phyloP scores from a whole-genome alignment of 2,329 filamentous ascomycete species.

The Calycina herbarum region DNA sequence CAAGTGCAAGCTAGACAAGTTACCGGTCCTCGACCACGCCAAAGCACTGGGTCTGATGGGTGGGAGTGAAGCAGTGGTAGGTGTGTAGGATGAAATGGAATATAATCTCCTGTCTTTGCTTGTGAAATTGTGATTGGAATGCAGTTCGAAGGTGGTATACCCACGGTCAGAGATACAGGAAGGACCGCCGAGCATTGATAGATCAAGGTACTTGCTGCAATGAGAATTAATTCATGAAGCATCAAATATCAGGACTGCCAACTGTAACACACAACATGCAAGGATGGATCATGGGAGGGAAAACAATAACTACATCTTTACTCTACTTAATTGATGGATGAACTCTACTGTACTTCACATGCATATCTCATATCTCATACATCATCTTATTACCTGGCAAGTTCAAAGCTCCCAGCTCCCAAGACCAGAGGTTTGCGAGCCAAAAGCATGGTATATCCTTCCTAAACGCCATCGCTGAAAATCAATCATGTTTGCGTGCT shows the following conservation, averaged over 20 bases:
- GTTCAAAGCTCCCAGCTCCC: neutral
- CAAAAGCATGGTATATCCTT: conserved; percentile 13
- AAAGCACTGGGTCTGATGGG: too few species aligned
- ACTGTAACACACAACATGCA: neutral
- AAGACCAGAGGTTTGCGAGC: neutral
- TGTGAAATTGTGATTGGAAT: too few species aligned
- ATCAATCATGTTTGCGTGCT: conserved; percentile 9
- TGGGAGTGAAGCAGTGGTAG: too few species aligned
- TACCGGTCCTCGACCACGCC: too few species aligned
- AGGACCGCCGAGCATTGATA: too few species aligned
- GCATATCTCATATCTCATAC: neutral
- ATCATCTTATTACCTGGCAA: neutral
- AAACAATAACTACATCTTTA: neutral
- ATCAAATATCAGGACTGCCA: neutral
- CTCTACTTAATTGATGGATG: neutral
- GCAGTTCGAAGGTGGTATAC: too few species aligned
- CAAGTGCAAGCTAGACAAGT: too few species aligned
- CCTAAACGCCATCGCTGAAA: conserved; percentile 28
- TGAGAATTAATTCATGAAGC: neutral
- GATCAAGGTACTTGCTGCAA: too few species aligned
- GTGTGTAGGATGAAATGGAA: too few species aligned
- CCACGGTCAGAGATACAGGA: too few species aligned
- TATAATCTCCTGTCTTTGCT: too few species aligned
- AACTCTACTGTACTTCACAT: neutral
- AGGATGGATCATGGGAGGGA: neutral